Conservation (phyloP, 768 basidiomycete species). For the Pulveroboletus frians region DNA sequence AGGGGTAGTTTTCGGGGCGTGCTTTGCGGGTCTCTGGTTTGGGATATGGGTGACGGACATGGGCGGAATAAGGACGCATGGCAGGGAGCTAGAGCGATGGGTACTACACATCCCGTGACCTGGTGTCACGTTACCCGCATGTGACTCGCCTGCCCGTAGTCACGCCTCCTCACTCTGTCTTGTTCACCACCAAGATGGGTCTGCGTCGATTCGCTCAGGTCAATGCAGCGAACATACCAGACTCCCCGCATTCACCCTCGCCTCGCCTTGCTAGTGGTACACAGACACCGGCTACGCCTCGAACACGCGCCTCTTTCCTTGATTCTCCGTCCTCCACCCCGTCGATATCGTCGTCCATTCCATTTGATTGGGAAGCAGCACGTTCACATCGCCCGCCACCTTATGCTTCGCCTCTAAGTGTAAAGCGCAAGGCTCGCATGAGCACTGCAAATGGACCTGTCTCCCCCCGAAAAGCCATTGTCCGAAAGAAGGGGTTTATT, state of each 20-base stretch:
- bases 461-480: slow-evolving; percentile 44
- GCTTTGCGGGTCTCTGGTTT: slow-evolving; percentile 54
- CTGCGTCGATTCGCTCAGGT: slow-evolving; percentile 55
- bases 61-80: slow-evolving; percentile 18
- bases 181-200: slow-evolving; percentile 36
- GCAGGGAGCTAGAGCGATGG: slow-evolving; percentile 10
- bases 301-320: slow-evolving; percentile 46
- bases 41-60: slow-evolving; percentile 42
- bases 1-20: slow-evolving; percentile 52
- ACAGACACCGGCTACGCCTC: slow-evolving; percentile 42
- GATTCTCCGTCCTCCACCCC: slow-evolving; percentile 62
- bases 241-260: slow-evolving; percentile 39
- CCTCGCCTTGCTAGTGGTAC: slow-evolving; percentile 30
- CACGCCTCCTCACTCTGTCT: slow-evolving; percentile 12
- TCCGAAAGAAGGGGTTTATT: slow-evolving; percentile 60
- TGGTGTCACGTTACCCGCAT: slow-evolving; percentile 18
- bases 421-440: slow-evolving; percentile 41
- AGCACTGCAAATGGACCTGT: slow-evolving; percentile 25
- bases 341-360: slow-evolving; percentile 68
- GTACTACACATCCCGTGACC: slow-evolving; percentile 19
- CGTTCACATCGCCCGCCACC: slow-evolving; percentile 66
- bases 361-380: slow-evolving; percentile 88
- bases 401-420: slow-evolving; percentile 56
- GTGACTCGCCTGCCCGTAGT: slow-evolving; percentile 24
- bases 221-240: slow-evolving; percentile 36